phyloP scores from a whole-genome alignment of 1,284 basidiomycete species.

The Leccinum griseonigrum region DNA sequence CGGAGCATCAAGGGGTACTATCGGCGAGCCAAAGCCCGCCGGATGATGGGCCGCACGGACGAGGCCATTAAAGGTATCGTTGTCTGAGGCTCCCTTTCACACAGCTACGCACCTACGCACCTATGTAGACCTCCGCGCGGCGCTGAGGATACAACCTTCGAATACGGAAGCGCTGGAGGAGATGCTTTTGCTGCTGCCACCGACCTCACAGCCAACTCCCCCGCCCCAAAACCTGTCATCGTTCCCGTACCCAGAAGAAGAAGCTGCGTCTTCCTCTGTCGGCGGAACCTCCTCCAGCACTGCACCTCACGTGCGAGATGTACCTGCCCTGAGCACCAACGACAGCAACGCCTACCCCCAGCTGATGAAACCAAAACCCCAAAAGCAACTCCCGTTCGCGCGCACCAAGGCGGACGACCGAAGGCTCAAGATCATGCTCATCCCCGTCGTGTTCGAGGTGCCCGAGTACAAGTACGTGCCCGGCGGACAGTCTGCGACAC shows the following conservation, averaged over 20 bases:
- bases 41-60: conserved; percentile 52
- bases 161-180: conserved; percentile 59
- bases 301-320: conserved; percentile 8
- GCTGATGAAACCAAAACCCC: conserved; percentile 37
- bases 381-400: conserved; percentile 48
- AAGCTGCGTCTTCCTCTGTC: conserved; percentile 25
- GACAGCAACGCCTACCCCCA: conserved; percentile 12
- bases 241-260: conserved; percentile 19
- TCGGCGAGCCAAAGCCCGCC: conserved; percentile 60
- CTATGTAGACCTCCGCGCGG: conserved; percentile 52
- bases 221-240: conserved; percentile 19
- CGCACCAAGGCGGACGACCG: conserved; percentile 47
- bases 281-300: conserved; percentile 15
- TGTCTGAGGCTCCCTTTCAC: not conserved
- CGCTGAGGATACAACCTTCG: conserved; percentile 55
- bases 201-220: conserved; percentile 16
- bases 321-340: conserved; percentile 15
- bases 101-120: not conserved
- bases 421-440: conserved; percentile 48
- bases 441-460: conserved; percentile 44
- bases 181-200: conserved; percentile 42
- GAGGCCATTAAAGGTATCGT: conserved; percentile 59
- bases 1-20: conserved; percentile 64
- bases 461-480: conserved; percentile 23
- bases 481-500: conserved; percentile 19